Base-by-base conservation (phyloP, 108 stramenopile species). In the Stephanodiscus minutulus region DNA sequence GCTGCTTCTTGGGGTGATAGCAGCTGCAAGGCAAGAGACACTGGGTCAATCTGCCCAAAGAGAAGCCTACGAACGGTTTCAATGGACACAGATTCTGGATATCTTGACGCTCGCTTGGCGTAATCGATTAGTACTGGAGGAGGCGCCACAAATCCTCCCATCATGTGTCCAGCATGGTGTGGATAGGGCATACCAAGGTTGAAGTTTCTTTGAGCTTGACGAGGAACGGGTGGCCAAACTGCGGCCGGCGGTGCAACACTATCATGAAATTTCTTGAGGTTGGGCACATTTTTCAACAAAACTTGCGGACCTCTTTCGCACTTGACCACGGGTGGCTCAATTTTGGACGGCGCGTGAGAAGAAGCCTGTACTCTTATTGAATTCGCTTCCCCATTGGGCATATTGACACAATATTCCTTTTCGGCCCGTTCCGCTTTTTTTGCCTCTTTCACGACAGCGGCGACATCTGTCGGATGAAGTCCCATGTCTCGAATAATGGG, bases 401-500 rank as follows among this genome's bases (percentile, higher is more conserved):
- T 13, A 21, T 58, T 24, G 22, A 43, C 69, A 29, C 61, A 48
- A 25, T 66, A 37, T 50, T 60, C 65, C 44, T 66, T 66, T 6
- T 66, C 33, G 24, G 36, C 29, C 35, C 75, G 54, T 37, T 60
- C 74, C 8, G 37, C 68, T 62, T 70, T 77, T 37, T 64, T 77
- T 12, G 59, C 68, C 56, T 68, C 67, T 43, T 76, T 77, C 63
- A 68, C 39, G 9, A 63, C 68, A 36, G 35, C 7, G 11, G 69
- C 62, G n/a, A 70, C 61, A 37, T 50, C 49, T 11, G 25, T 33
- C 8, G 29, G 46, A 18, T 43, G 8, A 65, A n/a, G n/a, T n/a
- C n/a, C 44, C 70, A 73, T 57, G 46, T 73, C 83, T 46, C 88
- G 63, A 21, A 90, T 72, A 56, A 90, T 87, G 41, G 92, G 92